Evolutionary conservation across 768 basidiomycete species (phyloP).

Genomic region (Suillus discolor): DNA sequence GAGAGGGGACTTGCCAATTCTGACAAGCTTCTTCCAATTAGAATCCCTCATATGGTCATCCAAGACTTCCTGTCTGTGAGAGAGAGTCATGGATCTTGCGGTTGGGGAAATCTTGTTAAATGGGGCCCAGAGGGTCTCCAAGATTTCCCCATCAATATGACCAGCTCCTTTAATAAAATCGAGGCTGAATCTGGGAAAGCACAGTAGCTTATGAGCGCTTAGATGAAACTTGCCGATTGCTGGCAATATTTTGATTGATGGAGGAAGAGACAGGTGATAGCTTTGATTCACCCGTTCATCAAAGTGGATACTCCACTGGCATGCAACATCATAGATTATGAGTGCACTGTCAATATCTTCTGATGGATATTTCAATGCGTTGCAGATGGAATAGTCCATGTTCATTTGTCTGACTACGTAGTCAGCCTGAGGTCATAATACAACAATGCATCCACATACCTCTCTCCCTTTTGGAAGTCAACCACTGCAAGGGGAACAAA

Average conservation of each 20-base stretch:
- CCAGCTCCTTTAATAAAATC: conserved; percentile 32
- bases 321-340: conserved; percentile 33
- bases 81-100: conserved; percentile 22
- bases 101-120: conserved; percentile 28
- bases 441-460: too few species aligned
- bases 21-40: conserved; percentile 35
- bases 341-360: conserved; percentile 2
- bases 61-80: conserved; percentile 30
- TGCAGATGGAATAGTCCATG: conserved; percentile 21
- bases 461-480: too few species aligned
- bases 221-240: conserved; percentile 34
- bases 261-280: conserved; percentile 1
- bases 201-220: conserved; percentile 28
- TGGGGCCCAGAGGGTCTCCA: conserved; percentile 36
- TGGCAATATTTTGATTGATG: conserved; percentile 9
- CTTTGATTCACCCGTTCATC: conserved; percentile 2
- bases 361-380: conserved; percentile 20
- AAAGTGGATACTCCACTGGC: conserved; percentile 25
- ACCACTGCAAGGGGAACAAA: too few species aligned
- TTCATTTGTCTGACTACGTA: too few species aligned
- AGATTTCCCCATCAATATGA: conserved; percentile 33
- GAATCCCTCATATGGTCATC: conserved; percentile 36
- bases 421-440: too few species aligned
- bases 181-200: conserved; percentile 26
- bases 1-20: conserved; percentile 18